Base-by-base conservation (phyloP, 768 basidiomycete genomes). In the Tubosaeta brunneosetosa region DNA sequence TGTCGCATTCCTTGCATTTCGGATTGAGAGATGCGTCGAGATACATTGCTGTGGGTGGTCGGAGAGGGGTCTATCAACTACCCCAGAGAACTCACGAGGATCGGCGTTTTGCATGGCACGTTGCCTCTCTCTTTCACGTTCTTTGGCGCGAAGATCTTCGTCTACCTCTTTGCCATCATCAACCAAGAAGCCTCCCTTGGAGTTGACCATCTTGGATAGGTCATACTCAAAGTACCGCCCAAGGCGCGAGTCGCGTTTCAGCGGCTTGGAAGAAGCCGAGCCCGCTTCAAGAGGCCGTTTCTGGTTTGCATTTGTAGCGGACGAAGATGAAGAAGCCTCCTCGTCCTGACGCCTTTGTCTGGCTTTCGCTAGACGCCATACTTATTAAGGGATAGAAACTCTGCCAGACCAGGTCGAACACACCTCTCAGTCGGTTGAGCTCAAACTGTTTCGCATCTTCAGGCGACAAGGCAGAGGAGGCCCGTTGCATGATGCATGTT, bases 191-290 rank as follows among this genome's bases (percentile, higher is more conserved):
- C 97, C 97, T 47, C 95, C 97, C 66, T 94, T 89, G 8, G 93
- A 87, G 68, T 99, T 97, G 64, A 93, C 86, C 85, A 97, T 90
- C 76, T 97, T 97, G 12, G 89, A 89, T 13, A 97, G 71, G 68
- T 97, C 94, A 81, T 97, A 98, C 59, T 98, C 95, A 59, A 95
- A 95, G 73, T 97, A 97, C 44, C 83, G 90, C 26, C 92, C 95
- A 11, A 93, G 74, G 32, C 89, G 81, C 12, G 85, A 79, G 60
- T 93, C 89, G 7, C 87, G 82, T 62, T 82, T 81, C 50, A 92
- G 72, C 2, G 68, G 67, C 49, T 74, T 77, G 50, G 76, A 73
- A 4, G 87, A 86, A 2, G 73, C 78, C 26, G 84, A 82, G 3
- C 77, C 71, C 26, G 78, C 78, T 41, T 70, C 72, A 3, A 93